phyloP scores from a whole-genome alignment of 192 early-diverging fungal species.

The Rhizoclosmatium globosum region DNA sequence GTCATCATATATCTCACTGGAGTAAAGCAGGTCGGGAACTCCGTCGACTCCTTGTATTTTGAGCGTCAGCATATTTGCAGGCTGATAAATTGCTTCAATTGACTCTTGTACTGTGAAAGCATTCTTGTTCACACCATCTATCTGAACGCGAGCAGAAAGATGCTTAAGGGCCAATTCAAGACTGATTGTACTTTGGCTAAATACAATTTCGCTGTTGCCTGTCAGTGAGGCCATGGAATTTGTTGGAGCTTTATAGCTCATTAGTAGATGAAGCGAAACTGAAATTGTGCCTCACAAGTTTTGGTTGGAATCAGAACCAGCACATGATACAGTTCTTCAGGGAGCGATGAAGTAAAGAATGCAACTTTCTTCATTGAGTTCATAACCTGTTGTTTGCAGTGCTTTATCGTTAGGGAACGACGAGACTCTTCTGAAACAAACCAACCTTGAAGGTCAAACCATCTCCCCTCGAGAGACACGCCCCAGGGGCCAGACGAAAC shows the following conservation, averaged over 20 bases:
- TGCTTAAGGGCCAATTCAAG: no score
- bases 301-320: conserved; percentile 20
- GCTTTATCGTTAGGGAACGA: not conserved
- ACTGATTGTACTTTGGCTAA: no score
- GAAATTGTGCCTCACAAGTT: not conserved
- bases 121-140: no score
- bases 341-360: conserved; percentile 15
- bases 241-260: conserved; percentile 3
- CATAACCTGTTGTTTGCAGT: conserved; percentile 26
- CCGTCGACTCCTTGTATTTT: conserved; percentile 14
- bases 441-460: conserved; percentile 30
- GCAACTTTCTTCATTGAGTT: conserved; percentile 11
- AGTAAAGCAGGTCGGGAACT: conserved; percentile 28
- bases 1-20: conserved; percentile 25
- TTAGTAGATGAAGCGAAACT: not conserved
- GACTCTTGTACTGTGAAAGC: not conserved
- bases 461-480: conserved; percentile 19
- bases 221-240: not conserved
- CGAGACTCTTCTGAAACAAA: not conserved
- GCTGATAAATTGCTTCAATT: not conserved
- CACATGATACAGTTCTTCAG: conserved; percentile 6
- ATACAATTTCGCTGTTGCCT: no score
- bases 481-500: conserved; percentile 8
- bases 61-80: conserved; percentile 12
- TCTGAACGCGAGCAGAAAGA: no score